phyloP scores from a whole-genome alignment of 2,329 filamentous ascomycete genomes.

The Hymenoscyphus albidus region DNA sequence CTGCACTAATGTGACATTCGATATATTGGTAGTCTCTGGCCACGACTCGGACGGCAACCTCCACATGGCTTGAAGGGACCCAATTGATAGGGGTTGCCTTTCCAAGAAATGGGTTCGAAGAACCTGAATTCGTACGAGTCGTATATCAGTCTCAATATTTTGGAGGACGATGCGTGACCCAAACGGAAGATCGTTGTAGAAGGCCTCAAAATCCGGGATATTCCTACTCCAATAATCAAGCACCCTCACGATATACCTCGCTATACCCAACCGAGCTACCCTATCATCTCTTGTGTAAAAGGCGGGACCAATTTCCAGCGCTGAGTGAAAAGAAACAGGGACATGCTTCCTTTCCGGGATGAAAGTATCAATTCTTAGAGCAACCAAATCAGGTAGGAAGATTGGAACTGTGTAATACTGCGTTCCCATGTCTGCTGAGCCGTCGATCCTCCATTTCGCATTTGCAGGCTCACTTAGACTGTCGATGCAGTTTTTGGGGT shows the following conservation, averaged over 20 bases:
- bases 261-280: background rate
- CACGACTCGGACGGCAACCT: background rate
- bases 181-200: slow-evolving; percentile 50
- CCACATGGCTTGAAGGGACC: background rate
- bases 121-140: slow-evolving; percentile 34
- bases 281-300: background rate
- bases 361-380: background rate
- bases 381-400: background rate
- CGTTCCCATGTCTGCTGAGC: slow-evolving; percentile 49
- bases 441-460: slow-evolving; percentile 56
- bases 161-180: slow-evolving; percentile 55
- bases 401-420: background rate
- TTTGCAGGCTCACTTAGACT: slow-evolving; percentile 44
- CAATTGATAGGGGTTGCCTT: background rate
- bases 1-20: background rate
- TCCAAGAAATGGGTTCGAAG: background rate
- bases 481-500: slow-evolving; percentile 59
- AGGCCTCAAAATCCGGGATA: slow-evolving; percentile 17
- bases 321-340: background rate
- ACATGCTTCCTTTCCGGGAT: background rate
- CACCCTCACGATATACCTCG: background rate
- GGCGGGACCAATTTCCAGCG: background rate
- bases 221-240: background rate
- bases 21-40: background rate
- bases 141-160: slow-evolving; percentile 46